Evolutionary conservation across 352 stramenopile genomes (phyloP).

Genomic region (Phytophthora ohioensis): DNA sequence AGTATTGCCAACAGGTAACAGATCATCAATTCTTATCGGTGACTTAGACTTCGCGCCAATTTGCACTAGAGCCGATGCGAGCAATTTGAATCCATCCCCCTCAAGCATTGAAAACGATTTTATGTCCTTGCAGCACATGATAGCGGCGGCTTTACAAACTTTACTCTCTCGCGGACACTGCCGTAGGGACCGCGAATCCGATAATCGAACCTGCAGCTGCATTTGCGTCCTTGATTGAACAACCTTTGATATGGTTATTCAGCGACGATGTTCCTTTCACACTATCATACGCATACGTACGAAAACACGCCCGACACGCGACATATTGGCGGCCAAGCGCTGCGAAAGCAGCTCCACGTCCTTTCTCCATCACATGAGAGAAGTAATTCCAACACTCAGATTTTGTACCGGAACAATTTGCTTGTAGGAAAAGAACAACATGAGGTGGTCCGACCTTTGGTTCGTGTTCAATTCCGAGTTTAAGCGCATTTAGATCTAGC

Average conservation of each 20-base stretch:
- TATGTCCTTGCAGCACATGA: neutral
- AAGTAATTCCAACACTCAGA: neutral
- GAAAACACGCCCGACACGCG: neutral
- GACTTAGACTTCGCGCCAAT: neutral
- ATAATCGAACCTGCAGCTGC: neutral
- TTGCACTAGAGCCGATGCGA: neutral
- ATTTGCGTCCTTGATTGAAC: neutral
- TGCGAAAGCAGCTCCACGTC: neutral
- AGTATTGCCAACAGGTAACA: neutral
- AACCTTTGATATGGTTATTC: neutral
- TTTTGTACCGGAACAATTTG: neutral
- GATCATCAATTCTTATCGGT: neutral
- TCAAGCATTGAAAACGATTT: neutral
- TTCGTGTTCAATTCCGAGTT: neutral
- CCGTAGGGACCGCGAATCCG: neutral
- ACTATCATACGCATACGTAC: neutral
- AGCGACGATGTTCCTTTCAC: neutral
- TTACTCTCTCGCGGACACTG: neutral
- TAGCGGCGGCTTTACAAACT: neutral
- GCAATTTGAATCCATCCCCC: neutral
- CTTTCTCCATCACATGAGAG: neutral
- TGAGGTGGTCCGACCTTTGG: neutral
- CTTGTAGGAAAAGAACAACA: neutral
- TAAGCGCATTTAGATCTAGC: neutral
- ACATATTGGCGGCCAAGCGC: neutral